Evolutionary conservation across 768 basidiomycete species (phyloP).

Genomic region (Amanita pallidorosea): DNA sequence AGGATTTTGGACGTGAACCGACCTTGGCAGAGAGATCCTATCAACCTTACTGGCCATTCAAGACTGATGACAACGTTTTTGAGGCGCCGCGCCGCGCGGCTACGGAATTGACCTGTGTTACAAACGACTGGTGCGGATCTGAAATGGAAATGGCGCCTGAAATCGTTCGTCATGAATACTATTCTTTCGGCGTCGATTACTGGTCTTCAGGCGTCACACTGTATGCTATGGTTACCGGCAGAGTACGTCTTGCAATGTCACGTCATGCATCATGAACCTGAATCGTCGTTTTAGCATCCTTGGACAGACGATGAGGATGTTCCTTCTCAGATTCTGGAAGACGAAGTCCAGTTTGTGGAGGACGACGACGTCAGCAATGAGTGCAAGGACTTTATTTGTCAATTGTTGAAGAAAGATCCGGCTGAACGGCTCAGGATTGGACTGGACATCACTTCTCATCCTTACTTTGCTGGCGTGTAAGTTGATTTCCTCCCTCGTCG

Average conservation of each 20-base stretch:
- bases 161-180: slow-evolving; percentile 13
- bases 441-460: slow-evolving; percentile 18
- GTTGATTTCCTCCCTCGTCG: slow-evolving; percentile 2
- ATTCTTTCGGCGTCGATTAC: slow-evolving; percentile 39
- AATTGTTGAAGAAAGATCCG: slow-evolving; percentile 20
- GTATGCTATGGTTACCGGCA: slow-evolving; percentile 60
- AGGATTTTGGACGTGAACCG: slow-evolving; percentile 16
- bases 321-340: slow-evolving; percentile 10
- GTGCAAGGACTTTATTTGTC: slow-evolving; percentile 16
- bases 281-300: slow-evolving; percentile 2
- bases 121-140: slow-evolving; percentile 17
- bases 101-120: slow-evolving; percentile 16
- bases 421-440: slow-evolving; percentile 15
- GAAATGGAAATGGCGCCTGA: slow-evolving; percentile 24
- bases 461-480: slow-evolving; percentile 20
- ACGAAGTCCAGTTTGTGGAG: slow-evolving; percentile 11
- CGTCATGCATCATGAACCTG: neutral
- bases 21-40: slow-evolving; percentile 16
- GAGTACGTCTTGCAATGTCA: slow-evolving; percentile 13
- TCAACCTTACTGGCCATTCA: slow-evolving; percentile 23
- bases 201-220: slow-evolving; percentile 76
- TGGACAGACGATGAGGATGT: slow-evolving; percentile 10
- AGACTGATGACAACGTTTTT: slow-evolving; percentile 12
- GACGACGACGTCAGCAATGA: slow-evolving; percentile 16
- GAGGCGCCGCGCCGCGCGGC: slow-evolving; percentile 13